Evolutionary conservation across 192 early-diverging fungal genomes (phyloP).

Genomic region (Coemansia sp.): DNA sequence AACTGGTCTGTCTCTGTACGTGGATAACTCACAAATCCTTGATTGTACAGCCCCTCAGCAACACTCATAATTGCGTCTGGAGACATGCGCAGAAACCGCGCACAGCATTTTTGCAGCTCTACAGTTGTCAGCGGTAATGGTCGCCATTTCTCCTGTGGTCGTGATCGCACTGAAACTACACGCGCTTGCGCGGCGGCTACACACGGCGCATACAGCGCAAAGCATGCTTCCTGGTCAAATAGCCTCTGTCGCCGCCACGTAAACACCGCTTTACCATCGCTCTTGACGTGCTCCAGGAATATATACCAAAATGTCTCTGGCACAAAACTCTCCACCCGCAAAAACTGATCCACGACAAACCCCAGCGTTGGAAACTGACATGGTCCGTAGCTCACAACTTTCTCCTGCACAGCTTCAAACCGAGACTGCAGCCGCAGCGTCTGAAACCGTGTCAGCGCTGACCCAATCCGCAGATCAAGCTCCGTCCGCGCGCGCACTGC

Average conservation of each 20-base stretch:
- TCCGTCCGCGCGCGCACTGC: slow-evolving; percentile 86
- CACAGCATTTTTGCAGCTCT: slow-evolving; percentile 86
- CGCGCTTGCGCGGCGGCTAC: slow-evolving; percentile 57
- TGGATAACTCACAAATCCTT: slow-evolving; percentile 92
- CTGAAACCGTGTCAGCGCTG: slow-evolving; percentile 91
- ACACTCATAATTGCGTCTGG: slow-evolving; percentile 79
- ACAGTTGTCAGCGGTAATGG: slow-evolving; percentile 93
- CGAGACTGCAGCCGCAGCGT: slow-evolving; percentile 64
- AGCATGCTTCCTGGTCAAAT: slow-evolving; percentile 73
- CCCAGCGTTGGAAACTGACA: slow-evolving; percentile 98
- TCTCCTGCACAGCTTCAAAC: slow-evolving; percentile 58
- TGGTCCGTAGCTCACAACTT: slow-evolving; percentile 83
- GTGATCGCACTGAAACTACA: slow-evolving; percentile 60
- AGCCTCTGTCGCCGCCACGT: slow-evolving; percentile 70
- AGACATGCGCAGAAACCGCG: slow-evolving; percentile 66
- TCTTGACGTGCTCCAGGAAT: slow-evolving; percentile 59
- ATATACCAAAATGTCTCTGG: slow-evolving; percentile 93
- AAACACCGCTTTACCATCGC: slow-evolving; percentile 60
- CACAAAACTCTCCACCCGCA: slow-evolving; percentile 73
- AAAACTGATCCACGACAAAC: slow-evolving; percentile 88
- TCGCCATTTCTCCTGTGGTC: slow-evolving; percentile 81
- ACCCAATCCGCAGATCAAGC: slow-evolving; percentile 89
- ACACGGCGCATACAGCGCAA: slow-evolving; percentile 77
- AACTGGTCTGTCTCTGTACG: slow-evolving; percentile 97
- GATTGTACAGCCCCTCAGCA: slow-evolving; percentile 87